phyloP scores from a whole-genome alignment of 192 early-diverging fungal species.

The Funneliformis geosporum region DNA sequence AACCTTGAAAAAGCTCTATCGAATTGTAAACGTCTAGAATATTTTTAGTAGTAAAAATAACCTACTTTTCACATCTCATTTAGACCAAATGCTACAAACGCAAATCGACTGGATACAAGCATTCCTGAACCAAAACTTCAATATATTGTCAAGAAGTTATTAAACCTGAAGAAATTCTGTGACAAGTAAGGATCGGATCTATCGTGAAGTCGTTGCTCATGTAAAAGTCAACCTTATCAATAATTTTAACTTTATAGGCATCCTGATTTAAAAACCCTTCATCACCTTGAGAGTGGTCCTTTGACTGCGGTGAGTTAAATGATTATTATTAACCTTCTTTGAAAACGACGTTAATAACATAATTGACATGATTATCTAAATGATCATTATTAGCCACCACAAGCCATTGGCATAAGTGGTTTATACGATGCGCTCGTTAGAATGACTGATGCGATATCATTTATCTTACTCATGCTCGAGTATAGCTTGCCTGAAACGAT shows the following conservation, averaged over 20 bases:
- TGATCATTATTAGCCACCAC: background rate
- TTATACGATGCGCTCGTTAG: conserved; percentile 23
- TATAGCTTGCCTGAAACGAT: conserved; percentile 28
- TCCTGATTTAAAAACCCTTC: background rate
- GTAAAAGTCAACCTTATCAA: background rate
- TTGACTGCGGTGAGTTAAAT: background rate
- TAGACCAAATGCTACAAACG: conserved; percentile 17
- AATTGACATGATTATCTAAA: background rate
- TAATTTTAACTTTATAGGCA: background rate
- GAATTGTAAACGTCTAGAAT: no score
- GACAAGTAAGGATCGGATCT: conserved; percentile 13
- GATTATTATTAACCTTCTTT: background rate
- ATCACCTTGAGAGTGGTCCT: background rate
- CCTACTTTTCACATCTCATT: background rate
- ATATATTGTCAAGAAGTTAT: background rate
- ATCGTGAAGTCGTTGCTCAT: background rate
- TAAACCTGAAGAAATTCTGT: conserved; percentile 17
- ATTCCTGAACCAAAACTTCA: conserved; percentile 1
- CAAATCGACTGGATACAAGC: conserved; percentile 6
- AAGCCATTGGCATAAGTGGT: background rate
- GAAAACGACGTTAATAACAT: background rate
- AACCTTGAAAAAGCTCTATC: no score
- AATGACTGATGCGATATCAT: conserved; percentile 22
- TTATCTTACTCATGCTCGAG: conserved; percentile 24
- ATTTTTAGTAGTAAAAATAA: no score